Percentiles rank a stretch among this genome's conserved stretches.
These are phyloP conservation scores for Amaranthus tricolor DNA, from an alignment of 179 eudicot species.

Conservation along the genomic window DNA sequence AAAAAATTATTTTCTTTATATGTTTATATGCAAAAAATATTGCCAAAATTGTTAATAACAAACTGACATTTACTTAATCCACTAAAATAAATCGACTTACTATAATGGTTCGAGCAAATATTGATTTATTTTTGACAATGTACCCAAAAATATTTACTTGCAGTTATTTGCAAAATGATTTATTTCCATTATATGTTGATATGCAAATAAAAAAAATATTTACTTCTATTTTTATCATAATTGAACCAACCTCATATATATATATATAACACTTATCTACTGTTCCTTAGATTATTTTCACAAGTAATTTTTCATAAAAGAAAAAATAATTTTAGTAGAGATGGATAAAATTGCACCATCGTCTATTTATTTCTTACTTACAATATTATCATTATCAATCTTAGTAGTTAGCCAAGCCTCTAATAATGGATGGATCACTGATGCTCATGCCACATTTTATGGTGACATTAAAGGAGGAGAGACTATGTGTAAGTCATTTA, in stretches of 20 bases:
- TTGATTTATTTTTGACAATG: too few species aligned
- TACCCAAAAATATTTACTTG: too few species aligned
- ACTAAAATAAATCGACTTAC: too few species aligned
- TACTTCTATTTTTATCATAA: background rate
- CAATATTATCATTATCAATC: background rate
- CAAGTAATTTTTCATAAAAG: background rate
- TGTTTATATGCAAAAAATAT: too few species aligned
- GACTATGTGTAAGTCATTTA: conserved; percentile 24
- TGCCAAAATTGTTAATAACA: too few species aligned
- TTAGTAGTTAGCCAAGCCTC: conserved; percentile 8
- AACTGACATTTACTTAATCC: too few species aligned
- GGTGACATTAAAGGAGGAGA: conserved; percentile 26
- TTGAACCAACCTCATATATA: background rate
- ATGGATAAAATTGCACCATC: conserved; percentile 7
- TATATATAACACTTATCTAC: background rate
- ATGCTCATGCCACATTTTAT: conserved; percentile 33
- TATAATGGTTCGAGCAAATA: too few species aligned
- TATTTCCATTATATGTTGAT: too few species aligned
- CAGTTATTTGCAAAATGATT: too few species aligned
- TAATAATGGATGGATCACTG: conserved; percentile 21
- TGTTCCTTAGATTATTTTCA: too few species aligned
- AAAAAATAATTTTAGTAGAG: background rate
- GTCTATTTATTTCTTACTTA: background rate
- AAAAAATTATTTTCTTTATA: too few species aligned
- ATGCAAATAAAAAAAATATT: too few species aligned